phyloP scores from a whole-genome alignment of 1,139 yeast species.

The Kodamaea plutei region DNA sequence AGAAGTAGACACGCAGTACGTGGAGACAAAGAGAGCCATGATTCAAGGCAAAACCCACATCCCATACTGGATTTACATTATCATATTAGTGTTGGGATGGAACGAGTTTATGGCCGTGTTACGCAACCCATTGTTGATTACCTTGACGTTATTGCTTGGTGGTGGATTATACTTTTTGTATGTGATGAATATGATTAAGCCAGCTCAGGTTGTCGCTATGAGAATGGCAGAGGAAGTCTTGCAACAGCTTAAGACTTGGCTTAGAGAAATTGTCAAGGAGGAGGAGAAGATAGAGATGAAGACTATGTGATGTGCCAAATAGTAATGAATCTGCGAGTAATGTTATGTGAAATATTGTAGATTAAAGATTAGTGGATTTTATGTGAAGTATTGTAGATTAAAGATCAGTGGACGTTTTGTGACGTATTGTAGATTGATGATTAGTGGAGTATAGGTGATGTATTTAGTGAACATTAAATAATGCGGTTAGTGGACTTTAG shows the following conservation, averaged over 20 bases:
- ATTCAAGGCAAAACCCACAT: constrained; percentile 69
- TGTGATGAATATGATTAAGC: constrained; percentile 69
- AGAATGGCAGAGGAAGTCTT: constrained; percentile 57
- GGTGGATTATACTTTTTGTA: constrained; percentile 69
- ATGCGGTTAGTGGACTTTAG: no score
- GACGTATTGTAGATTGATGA: not conserved
- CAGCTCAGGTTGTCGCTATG: constrained; percentile 58
- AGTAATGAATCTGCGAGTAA: no score
- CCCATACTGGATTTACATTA: constrained; percentile 75
- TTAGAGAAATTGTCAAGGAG: constrained; percentile 46
- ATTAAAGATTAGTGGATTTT: no score
- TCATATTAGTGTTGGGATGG: constrained; percentile 84
- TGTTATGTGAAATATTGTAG: no score
- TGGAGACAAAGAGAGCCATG: constrained; percentile 80
- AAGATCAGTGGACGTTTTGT: no score
- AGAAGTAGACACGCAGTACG: constrained; percentile 73
- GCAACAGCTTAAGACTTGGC: constrained; percentile 53
- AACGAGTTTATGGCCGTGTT: constrained; percentile 88
- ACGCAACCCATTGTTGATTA: constrained; percentile 75
- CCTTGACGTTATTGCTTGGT: constrained; percentile 48
- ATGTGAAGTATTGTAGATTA: no score
- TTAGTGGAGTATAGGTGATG: not conserved
- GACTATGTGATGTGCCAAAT: no score
- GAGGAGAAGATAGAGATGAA: constrained; percentile 16
- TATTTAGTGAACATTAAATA: no score